Evolutionary conservation across 1,284 basidiomycete species (phyloP).

Genomic region (Ceratobasidium theobromae): DNA sequence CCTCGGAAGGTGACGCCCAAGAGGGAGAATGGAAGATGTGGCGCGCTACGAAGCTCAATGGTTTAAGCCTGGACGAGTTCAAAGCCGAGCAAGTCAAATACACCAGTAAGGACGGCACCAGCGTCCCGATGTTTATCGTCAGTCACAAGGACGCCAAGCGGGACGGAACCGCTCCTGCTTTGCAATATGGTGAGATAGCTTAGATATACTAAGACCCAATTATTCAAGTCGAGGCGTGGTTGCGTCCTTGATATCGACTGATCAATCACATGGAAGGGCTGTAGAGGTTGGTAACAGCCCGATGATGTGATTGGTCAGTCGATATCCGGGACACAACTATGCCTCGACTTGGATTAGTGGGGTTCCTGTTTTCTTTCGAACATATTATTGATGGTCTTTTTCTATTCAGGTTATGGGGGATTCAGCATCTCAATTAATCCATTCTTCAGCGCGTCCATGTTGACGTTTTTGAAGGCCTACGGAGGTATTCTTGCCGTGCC

Average conservation of each 20-base stretch:
- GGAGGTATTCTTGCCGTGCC: constrained; percentile 73
- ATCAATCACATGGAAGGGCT: too few relatives aligned
- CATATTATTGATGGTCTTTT: not conserved
- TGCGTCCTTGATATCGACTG: too few relatives aligned
- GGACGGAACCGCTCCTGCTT: constrained; percentile 75
- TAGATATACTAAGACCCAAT: too few relatives aligned
- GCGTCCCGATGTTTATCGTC: constrained; percentile 85
- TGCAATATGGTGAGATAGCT: constrained; percentile 67
- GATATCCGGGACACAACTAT: too few relatives aligned
- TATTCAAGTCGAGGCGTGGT: too few relatives aligned
- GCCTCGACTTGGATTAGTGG: too few relatives aligned
- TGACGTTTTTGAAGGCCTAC: constrained; percentile 77
- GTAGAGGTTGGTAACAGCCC: too few relatives aligned
- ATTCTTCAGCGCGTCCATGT: constrained; percentile 68
- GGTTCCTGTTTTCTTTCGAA: too few relatives aligned
- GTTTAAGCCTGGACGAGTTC: constrained; percentile 72
- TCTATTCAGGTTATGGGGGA: constrained; percentile 69
- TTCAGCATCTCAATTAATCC: constrained; percentile 74
- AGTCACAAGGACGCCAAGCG: constrained; percentile 68
- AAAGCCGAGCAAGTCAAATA: constrained; percentile 70
- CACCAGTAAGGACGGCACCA: constrained; percentile 76
- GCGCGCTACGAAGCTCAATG: constrained; percentile 61
- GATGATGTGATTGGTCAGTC: too few relatives aligned
- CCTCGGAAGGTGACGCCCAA: constrained; percentile 37
- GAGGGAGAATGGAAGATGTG: constrained; percentile 61